A percentile compares a stretch with the other conserved stretches of the same genome.
phyloP scores from a whole-genome alignment of 2,329 filamentous ascomycete genomes.

The Cercospora sesami region DNA sequence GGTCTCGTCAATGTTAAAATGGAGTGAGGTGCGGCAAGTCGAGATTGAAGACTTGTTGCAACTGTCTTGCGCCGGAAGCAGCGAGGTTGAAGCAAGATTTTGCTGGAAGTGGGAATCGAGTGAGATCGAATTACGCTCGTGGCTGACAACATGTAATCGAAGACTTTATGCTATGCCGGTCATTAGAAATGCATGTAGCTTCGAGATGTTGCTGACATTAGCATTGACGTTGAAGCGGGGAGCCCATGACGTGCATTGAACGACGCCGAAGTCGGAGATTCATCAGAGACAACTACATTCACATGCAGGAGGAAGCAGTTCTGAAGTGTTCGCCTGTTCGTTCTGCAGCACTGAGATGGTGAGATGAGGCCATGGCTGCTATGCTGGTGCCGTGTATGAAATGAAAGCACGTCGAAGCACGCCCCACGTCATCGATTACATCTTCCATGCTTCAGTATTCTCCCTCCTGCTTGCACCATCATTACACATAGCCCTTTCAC shows the following conservation, averaged over 20 bases:
- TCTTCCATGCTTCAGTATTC: not conserved
- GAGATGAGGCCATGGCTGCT: not conserved
- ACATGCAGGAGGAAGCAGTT: not conserved
- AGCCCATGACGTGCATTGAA: not conserved
- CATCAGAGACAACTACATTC: not conserved
- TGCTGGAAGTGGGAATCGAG: not conserved
- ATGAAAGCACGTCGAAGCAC: not conserved
- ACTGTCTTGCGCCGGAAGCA: not conserved
- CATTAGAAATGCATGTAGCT: not conserved
- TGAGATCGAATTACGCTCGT: not conserved
- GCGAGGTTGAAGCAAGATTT: not conserved
- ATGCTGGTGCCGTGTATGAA: not conserved
- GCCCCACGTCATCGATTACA: not conserved
- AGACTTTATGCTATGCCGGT: not conserved
- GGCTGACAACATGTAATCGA: not conserved
- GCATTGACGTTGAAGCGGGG: not conserved
- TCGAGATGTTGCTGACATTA: not conserved
- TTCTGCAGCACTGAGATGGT: not conserved
- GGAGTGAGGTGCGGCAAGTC: not conserved
- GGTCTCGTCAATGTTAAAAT: not conserved
- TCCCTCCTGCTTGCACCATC: not conserved
- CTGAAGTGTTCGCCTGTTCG: no score
- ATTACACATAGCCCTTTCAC: not conserved
- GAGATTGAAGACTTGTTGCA: not conserved
- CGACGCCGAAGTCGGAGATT: not conserved